Percentiles rank a stretch among this genome's conserved stretches.
Conservation (phyloP, 331 rosid species). For the Erythrophleum ivorense region DNA sequence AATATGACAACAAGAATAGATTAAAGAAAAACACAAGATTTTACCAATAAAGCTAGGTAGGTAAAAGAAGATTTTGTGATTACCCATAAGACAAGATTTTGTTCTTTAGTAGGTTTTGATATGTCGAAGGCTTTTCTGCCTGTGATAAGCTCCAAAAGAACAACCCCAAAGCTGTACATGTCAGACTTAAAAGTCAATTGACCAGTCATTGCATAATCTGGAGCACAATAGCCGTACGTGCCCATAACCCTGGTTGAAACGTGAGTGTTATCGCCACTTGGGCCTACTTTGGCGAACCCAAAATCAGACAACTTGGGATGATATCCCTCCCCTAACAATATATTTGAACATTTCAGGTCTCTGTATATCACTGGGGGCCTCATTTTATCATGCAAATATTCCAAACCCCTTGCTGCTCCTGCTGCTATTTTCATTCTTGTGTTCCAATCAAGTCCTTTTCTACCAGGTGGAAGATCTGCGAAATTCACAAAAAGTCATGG, state of each 20-base stretch:
- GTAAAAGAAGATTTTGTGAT: not conserved
- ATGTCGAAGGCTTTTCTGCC: slow-evolving; percentile 65
- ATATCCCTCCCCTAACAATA: slow-evolving; percentile 48
- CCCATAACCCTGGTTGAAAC: slow-evolving; percentile 69
- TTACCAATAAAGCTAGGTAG: not conserved
- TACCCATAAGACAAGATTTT: slow-evolving; percentile 46
- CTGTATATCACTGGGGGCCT: slow-evolving; percentile 41
- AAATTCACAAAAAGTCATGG: not conserved
- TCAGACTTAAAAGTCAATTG: slow-evolving; percentile 73
- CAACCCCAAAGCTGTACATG: slow-evolving; percentile 81
- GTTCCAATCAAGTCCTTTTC: slow-evolving; percentile 58
- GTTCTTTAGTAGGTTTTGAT: slow-evolving; percentile 22
- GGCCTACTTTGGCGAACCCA: slow-evolving; percentile 47
- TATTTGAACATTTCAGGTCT: slow-evolving; percentile 49
- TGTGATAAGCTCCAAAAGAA: slow-evolving; percentile 77
- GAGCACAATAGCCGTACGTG: slow-evolving; percentile 74
- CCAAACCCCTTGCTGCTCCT: slow-evolving; percentile 73
- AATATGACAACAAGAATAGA: not conserved
- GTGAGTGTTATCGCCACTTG: slow-evolving; percentile 41
- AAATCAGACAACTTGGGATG: slow-evolving; percentile 77
- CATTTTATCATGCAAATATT: slow-evolving; percentile 51
- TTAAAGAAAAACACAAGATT: not conserved
- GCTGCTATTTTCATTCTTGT: slow-evolving; percentile 74
- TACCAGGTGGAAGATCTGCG: slow-evolving; percentile 48
- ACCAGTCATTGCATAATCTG: slow-evolving; percentile 56